Evolutionary conservation across 139 green algal species (phyloP), one percentile per base, ranked within the genome.

Genomic region (Coccomyxa sp.): DNA sequence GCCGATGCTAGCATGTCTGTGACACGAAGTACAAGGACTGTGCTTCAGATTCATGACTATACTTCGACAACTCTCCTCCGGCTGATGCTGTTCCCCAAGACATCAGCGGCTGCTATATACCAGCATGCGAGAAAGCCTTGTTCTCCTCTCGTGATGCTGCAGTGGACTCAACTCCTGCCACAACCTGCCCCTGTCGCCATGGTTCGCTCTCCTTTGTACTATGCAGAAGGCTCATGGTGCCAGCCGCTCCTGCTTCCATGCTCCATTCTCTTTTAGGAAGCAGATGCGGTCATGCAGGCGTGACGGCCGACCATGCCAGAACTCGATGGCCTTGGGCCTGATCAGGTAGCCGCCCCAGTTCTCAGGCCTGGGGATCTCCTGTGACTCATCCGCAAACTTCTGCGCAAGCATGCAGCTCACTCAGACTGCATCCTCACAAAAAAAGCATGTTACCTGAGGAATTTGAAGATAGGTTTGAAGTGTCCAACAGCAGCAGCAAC

Each of bases 271-370:
- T 12, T 64, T 31, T 12, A 75, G 55, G 33, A 90, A 96, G 12
- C 69, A 69, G 68, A 97, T 84, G 33, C 94, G 87, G 79, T 98
- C 94, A 76, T 98, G 94, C 80, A 98, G 82, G 22, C 94, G 87
- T 31, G 74, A 87, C 39, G 86, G 83, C 34, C 91, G 82, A 9
- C 93, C 94, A 82, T 98, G 91, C 94, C 94, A 98, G 74, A 98
- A 98, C 82, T 98, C 94, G 5, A 97, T 79, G 0, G 24, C 24
- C 0, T 78, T 70, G 5, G 94, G 94, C 7, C 82, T 77, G 36
- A 98, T 79, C 34, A 93, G 75, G 78, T 89, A 98, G 38, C 94
- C 94, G 7, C 94, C 93, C 94, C 93, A 97, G 75, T 94, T 84
- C 7, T 83, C 70, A 24, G 91, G 91, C 70, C 87, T 84, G n/a